Conservation (phyloP, 495 filamentous ascomycete species). For the Annulohypoxylon nitens region DNA sequence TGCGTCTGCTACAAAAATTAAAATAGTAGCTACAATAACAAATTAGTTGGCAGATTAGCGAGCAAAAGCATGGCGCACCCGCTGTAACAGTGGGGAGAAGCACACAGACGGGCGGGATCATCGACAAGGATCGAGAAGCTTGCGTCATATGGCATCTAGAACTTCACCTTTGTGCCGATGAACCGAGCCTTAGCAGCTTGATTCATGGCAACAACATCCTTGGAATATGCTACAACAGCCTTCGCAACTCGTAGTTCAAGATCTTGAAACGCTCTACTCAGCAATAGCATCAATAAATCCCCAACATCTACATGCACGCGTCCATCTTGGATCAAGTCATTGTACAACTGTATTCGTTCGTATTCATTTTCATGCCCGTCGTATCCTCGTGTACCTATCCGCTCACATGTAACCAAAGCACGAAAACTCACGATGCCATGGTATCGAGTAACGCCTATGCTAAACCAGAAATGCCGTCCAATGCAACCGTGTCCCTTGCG, state of each 20-base stretch:
- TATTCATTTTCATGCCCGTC: constrained; percentile 24
- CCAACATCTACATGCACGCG: not conserved
- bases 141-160: constrained; percentile 37
- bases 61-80: constrained; percentile 24
- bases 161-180: constrained; percentile 11
- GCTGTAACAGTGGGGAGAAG: constrained; percentile 33
- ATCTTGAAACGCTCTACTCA: not conserved
- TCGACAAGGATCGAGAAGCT: constrained; percentile 30
- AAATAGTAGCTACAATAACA: constrained; percentile 31
- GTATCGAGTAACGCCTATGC: constrained; percentile 44
- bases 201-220: not conserved
- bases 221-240: not conserved
- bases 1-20: constrained; percentile 5
- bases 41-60: constrained; percentile 32
- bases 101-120: constrained; percentile 33
- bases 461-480: constrained; percentile 27
- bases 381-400: constrained; percentile 26
- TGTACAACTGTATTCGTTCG: not conserved
- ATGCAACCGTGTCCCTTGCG: constrained; percentile 39
- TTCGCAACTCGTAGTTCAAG: too few species aligned
- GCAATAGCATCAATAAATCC: not conserved
- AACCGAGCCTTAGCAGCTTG: constrained; percentile 8
- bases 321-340: constrained; percentile 1
- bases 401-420: constrained; percentile 8
- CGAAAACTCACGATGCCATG: constrained; percentile 39